Base-by-base conservation (phyloP, 352 stramenopile species). In the Pythium coloratum region DNA sequence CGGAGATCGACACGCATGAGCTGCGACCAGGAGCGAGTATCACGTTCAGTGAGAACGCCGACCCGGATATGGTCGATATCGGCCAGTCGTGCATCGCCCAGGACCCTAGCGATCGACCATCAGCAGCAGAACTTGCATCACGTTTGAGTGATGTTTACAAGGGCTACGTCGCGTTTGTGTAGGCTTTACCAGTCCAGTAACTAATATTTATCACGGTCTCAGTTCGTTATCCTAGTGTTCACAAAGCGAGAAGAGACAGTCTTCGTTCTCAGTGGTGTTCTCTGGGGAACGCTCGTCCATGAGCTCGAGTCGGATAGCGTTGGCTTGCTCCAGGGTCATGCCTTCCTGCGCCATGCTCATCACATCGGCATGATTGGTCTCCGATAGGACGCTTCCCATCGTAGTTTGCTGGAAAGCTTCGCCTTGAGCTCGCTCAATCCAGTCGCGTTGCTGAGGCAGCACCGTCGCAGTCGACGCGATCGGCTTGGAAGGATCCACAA, bases 381-480 rank as follows among this genome's bases (percentile, higher is more conserved):
- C 20, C 20, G 20, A 24, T 24, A 24, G 20, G 20, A 24, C 20
- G 20, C 20, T 24, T 24, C 20, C 20, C 20, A 24, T 24, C 20
- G 20, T 24, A 12, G 44, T 13, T 1, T 34, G 38, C 30, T 63
- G 64, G 16, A 56, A 18, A 32, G 53, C 30, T 14, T 40, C 40
- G 4, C 65, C 38, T 6, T 53, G 24, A 6, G 47, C 63, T 10
- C n/a, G 49, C 0, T 63, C 20, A 14, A 67, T 64, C 71, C 74
- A 78, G 2, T 66, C 59, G 18, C 75, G 53, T 28, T 82, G 75
- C 62, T 79, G 72, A 6, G 75, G 72, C 9, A 66, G 6, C 6
- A 30, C 36, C 2, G 3, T 10, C 20, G 51, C 64, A 0, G 71
- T 77, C 38, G 75, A 81, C 14, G 66, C 28, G 47, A 77, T 69